phyloP scores from a whole-genome alignment of 2,329 filamentous ascomycete species.

The Dryadomyces quercus-mongolicae region DNA sequence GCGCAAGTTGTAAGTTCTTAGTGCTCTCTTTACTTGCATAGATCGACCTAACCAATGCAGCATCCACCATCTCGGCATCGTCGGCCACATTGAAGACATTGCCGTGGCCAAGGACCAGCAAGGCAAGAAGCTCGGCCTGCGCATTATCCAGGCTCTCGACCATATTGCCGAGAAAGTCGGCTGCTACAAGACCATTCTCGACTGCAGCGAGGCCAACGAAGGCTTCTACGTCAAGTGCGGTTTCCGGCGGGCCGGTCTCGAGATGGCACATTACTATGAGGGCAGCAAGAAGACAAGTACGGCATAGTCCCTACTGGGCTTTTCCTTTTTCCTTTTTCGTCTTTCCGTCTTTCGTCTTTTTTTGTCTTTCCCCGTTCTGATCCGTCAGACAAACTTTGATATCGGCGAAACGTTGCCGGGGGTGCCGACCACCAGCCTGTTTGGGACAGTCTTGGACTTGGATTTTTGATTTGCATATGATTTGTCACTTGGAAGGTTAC shows the following conservation, averaged over 20 bases:
- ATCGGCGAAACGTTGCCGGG: too few species aligned
- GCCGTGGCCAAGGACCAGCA: constrained; percentile 91
- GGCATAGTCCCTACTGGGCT: too few species aligned
- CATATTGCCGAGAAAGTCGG: constrained; percentile 76
- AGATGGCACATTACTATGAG: constrained; percentile 96
- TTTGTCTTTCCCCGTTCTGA: background rate
- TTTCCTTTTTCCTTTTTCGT: background rate
- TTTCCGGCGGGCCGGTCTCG: constrained; percentile 78
- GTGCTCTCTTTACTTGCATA: background rate
- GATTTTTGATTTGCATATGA: too few species aligned
- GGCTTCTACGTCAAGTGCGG: constrained; percentile 98
- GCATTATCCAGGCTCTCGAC: constrained; percentile 89
- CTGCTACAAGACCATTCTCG: constrained; percentile 94
- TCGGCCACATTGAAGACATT: constrained; percentile 97
- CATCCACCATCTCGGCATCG: constrained; percentile 68
- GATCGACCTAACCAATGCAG: constrained; percentile 22
- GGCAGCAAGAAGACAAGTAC: constrained; percentile 25
- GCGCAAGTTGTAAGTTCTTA: constrained; percentile 82
- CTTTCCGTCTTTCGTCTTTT: background rate
- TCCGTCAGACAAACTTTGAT: background rate
- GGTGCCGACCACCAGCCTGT: too few species aligned
- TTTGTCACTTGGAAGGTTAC: too few species aligned
- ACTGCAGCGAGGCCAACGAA: constrained; percentile 92
- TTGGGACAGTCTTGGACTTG: too few species aligned
- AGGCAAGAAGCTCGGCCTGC: constrained; percentile 88